Base-by-base conservation (phyloP, 208 protist genomes). In the Acanthamoeba triangularis region DNA sequence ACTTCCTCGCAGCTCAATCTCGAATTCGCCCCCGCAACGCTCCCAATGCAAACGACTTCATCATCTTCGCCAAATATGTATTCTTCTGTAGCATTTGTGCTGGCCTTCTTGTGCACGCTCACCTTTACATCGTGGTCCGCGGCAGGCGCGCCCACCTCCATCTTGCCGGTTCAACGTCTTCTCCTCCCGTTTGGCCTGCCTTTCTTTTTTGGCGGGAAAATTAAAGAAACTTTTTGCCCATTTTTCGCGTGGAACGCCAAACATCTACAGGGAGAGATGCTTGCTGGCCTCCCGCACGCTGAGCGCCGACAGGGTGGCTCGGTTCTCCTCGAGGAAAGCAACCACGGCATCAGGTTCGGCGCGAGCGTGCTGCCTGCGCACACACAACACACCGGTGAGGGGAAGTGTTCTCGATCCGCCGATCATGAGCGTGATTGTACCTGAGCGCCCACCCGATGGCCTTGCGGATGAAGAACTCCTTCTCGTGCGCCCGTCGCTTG, bases 381-480 rank as follows among this genome's bases (percentile, higher is more conserved):
- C 20, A 16, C 30, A n/a, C 37, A 13, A 74, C 13, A 13, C 33
- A 14, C 2, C 13, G 13, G 65, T 37, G n/a, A 37, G 14, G 65
- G 3, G 2, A 7, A 7, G 59, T 65, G 16, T 28, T 65, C 23
- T 65, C 59, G 28, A 13, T 10, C 3, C 23, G 23, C 28, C 59
- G 16, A 20, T 54, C 8, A 59, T 59, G 54, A 2, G 65, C 33
- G 6, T 65, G 59, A 16, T 67, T 13, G 18, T 16, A 88, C 80
- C 80, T 44, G 1, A 93, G 87, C n/a, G 87, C 87, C 87, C 87
- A 93, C 11, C 87, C 87, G 44, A 93, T 93, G 59, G 87, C 87
- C 41, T 93, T 93, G 14, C 87, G 87, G n/a, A 93, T 93, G 61
- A 93, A 93, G 87, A 93, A 93, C n/a, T 93, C 87, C 16, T 93